Evolutionary conservation across 441 rosid genomes (phyloP), one percentile per base, ranked within the genome.

Genomic region (Populus hybrid): DNA sequence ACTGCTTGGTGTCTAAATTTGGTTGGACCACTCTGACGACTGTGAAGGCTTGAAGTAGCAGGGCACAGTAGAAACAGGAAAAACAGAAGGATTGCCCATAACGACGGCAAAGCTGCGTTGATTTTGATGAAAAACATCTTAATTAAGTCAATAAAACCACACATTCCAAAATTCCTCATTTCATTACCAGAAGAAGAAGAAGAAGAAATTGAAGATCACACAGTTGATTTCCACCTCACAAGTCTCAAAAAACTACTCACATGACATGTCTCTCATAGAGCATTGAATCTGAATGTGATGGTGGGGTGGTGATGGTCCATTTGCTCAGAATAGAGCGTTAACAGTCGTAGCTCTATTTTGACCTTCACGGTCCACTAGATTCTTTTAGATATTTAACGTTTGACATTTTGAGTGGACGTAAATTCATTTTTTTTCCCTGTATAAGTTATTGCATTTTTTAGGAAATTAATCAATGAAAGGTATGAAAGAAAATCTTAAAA

Each of bases 1-100:
- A 88, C 83, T 21, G 75, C 83, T 72, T 86, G 88, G 2, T 35
- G 84, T 77, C 88, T 75, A 12, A 9, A 21, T 68, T 61, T 74
- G 11, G 11, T 18, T 10, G 69, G 16, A 2, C 38, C 80, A 32
- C 18, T 74, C 21, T 30, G 34, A 50, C 8, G 34, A 53, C 10
- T 70, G 26, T 32, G 7, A 64, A 78, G 74, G 36, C 72, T 81
- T 63, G 85, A 72, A 53, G 79, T 67, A 61, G 79, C 71, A 81
- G 80, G 76, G n/a, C 77, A 36, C 72, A 85, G 34, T 70, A 80
- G 71, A 16, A 67, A 23, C 23, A 84, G 20, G 72, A 88, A 72
- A 80, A 85, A 75, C 74, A 88, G 71, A 28, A 40, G 21, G 78
- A 75, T 61, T 12, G 80, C 70, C 78, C 80, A 79, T 67, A 78